phyloP scores from a whole-genome alignment of 257 asterid species.

The Anisodus acutangulus region DNA sequence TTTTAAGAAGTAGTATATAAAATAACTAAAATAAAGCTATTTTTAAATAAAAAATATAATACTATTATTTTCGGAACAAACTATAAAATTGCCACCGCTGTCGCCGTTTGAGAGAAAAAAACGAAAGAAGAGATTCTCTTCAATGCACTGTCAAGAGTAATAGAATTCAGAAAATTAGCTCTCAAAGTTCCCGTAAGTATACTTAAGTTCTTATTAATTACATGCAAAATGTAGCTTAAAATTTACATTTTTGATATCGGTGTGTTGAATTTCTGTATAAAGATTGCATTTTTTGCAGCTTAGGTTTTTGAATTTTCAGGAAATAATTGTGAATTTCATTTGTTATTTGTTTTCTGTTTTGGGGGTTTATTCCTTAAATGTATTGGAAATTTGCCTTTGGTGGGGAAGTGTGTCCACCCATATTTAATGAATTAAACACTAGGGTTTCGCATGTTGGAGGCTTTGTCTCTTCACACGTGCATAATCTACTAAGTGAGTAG shows the following conservation, averaged over 20 bases:
- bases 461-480: no score
- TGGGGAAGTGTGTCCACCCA: background rate
- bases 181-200: conserved; percentile 18
- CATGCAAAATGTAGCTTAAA: conserved; percentile 7
- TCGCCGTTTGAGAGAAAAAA: background rate
- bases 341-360: background rate
- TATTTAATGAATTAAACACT: background rate
- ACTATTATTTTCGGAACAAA: no score
- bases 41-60: background rate
- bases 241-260: background rate
- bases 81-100: background rate
- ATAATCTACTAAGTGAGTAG: no score
- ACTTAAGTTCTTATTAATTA: background rate
- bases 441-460: background rate
- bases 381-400: background rate
- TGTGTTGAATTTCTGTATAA: background rate
- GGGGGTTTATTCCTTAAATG: background rate
- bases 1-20: no score
- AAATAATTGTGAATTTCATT: background rate
- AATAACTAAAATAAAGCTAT: background rate
- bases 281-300: background rate
- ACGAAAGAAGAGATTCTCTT: background rate
- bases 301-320: background rate
- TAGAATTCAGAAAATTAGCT: background rate
- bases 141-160: background rate